These are phyloP conservation scores for Phaffomyces antillensis DNA, from an alignment of 805 yeast genomes.

Conservation along the genomic window DNA sequence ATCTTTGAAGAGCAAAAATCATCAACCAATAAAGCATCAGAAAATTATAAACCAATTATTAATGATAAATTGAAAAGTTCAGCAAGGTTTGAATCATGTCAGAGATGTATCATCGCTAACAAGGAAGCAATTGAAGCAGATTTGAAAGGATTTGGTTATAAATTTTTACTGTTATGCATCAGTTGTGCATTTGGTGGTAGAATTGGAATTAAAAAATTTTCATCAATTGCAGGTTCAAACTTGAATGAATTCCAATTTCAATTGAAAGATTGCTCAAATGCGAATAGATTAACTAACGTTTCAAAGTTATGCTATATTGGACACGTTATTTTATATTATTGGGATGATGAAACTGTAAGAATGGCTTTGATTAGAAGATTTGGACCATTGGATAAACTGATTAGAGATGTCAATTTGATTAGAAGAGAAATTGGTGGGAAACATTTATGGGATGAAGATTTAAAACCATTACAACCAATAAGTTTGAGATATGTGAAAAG, in stretches of 20 bases:
- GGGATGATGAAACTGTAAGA: neutral
- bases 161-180: conserved; percentile 7
- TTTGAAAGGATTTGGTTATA: conserved; percentile 7
- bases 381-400: conserved; percentile 3
- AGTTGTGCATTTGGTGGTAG: conserved; percentile 13
- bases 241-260: neutral
- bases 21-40: too few relatives aligned
- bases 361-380: neutral
- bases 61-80: too few relatives aligned
- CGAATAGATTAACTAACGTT: neutral
- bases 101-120: neutral
- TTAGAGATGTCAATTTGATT: neutral
- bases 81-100: neutral
- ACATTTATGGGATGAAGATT: conserved; percentile 5
- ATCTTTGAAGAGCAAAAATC: too few relatives aligned
- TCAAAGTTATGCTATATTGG: conserved; percentile 6
- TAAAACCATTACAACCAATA: neutral
- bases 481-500: neutral
- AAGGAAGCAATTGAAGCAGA: neutral
- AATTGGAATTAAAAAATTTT: neutral
- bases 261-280: too few relatives aligned
- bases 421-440: conserved; percentile 4
- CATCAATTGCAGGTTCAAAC: neutral
- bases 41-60: too few relatives aligned
- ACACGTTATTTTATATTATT: conserved; percentile 6